These are phyloP conservation scores for Agaricus bisporus DNA, from an alignment of 768 basidiomycete species.

Conservation along the genomic window DNA sequence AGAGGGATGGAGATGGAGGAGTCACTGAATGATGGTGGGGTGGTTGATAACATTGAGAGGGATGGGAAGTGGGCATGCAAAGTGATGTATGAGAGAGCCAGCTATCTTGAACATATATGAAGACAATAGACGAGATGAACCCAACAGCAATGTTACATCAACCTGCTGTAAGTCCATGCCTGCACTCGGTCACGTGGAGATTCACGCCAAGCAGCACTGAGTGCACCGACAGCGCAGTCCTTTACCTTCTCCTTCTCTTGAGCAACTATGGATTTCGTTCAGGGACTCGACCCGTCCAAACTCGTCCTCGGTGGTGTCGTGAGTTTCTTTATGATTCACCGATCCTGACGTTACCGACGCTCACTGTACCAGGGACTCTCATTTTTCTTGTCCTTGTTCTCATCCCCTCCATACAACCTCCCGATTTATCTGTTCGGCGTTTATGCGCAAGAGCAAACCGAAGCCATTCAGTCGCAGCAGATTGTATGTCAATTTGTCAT, in stretches of 20 bases:
- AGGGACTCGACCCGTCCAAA: constrained; percentile 66
- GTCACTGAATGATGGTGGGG: not conserved
- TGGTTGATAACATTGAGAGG: not conserved
- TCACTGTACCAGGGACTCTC: constrained; percentile 45
- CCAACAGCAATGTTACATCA: not conserved
- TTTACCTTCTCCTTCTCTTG: constrained; percentile 1
- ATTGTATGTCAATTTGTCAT: constrained; percentile 33
- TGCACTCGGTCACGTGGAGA: not conserved
- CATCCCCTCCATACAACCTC: constrained; percentile 67
- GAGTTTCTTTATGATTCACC: constrained; percentile 16
- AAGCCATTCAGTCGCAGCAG: constrained; percentile 59
- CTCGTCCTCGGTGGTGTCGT: constrained; percentile 63
- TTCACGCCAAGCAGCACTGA: not conserved
- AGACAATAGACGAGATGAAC: not conserved
- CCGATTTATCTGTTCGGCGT: constrained; percentile 78
- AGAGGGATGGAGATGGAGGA: constrained; percentile 39
- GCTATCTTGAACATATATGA: constrained; percentile 5
- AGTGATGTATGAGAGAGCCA: not conserved
- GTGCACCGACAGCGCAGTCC: not conserved
- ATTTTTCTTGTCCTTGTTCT: constrained; percentile 49
- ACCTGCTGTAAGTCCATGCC: not conserved
- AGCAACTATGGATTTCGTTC: constrained; percentile 55
- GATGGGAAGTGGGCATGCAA: not conserved
- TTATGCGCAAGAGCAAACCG: constrained; percentile 65
- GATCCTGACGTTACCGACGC: not conserved